Evolutionary conservation across 495 filamentous ascomycete species (phyloP).

Genomic region (Hyaloscypha bicolor): DNA sequence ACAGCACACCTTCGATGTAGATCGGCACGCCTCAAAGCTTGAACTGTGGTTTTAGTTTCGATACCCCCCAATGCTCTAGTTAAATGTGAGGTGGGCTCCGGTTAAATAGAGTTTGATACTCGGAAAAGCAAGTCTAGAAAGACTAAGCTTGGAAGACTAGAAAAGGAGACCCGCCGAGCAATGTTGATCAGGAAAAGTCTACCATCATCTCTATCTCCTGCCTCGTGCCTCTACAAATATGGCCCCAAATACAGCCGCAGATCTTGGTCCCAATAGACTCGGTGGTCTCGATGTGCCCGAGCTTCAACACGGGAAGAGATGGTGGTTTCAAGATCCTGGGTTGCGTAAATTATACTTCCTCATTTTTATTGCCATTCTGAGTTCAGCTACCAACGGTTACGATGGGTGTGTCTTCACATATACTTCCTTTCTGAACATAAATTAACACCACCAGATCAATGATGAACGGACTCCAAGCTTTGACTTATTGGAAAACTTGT

Average conservation of each 20-base stretch:
- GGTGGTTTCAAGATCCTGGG: conserved; percentile 6
- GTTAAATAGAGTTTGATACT: neutral
- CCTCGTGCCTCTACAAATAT: neutral
- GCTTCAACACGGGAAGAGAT: neutral
- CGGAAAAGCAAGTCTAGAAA: neutral
- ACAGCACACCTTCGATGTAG: neutral
- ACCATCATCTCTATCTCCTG: neutral
- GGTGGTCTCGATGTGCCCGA: neutral
- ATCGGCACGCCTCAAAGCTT: neutral
- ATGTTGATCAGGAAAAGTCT: neutral
- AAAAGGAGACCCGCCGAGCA: neutral
- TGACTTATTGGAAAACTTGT: conserved; percentile 40
- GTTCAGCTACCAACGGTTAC: conserved; percentile 22
- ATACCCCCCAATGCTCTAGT: neutral
- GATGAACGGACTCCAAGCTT: conserved; percentile 52
- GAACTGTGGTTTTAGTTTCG: neutral
- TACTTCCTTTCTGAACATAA: neutral
- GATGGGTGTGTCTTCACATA: conserved; percentile 20
- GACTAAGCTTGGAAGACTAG: neutral
- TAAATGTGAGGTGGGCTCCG: neutral
- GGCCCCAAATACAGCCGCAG: neutral
- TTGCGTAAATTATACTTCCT: conserved; percentile 11
- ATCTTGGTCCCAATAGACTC: neutral
- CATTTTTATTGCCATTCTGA: conserved; percentile 15
- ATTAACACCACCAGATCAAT: conserved; percentile 30